Base-by-base conservation (phyloP, 768 basidiomycete species). In the Polyporus arcularius region DNA sequence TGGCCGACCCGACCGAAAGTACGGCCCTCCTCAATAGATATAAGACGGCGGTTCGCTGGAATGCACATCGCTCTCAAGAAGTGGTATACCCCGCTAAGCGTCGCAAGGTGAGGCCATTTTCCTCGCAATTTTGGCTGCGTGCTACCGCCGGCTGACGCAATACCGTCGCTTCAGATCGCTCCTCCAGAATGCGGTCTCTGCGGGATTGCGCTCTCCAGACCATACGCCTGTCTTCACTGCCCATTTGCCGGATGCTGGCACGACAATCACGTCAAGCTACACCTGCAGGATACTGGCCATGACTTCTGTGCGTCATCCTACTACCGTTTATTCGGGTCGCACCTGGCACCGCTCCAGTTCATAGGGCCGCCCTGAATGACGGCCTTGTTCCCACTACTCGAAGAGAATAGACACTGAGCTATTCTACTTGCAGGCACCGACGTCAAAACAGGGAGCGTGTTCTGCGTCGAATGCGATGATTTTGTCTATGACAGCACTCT, bases 191-290 rank as follows among this genome's bases (percentile, higher is more conserved):
- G 92, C 68, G 82, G 80, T 9, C 80, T 77, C 12, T 94, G 92
- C 68, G 73, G 75, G 9, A 53, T 78, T 1, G 68, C 83, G 1
- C 75, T 91, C 31, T 76, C 84, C 1, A 78, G 90, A 26, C 89
- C 91, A 0, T 86, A 88, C 67, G 85, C 82, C 3, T 94, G 92
- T 65, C 75, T 93, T 7, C 80, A 85, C n/a, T 94, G 92, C 66
- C 67, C 82, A 4, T 88, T 79, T 68, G 77, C 81, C 10, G 90
- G 87, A 7, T 92, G 92, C 63, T 93, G 90, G 90, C 62, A 71
- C 12, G 77, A 76, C 45, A 78, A 77, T 3, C 92, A 94, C 68
- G 75, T 84, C 30, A 67, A 76, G 1, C 72, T 68, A 4, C 92
- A 94, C 71, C 75, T 92, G 32, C 77, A 74, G 61, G 78, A 82